Evolutionary conservation across 148 eudicot species (phyloP), one percentile per base, ranked within the genome.

Genomic region (Silene latifolia): DNA sequence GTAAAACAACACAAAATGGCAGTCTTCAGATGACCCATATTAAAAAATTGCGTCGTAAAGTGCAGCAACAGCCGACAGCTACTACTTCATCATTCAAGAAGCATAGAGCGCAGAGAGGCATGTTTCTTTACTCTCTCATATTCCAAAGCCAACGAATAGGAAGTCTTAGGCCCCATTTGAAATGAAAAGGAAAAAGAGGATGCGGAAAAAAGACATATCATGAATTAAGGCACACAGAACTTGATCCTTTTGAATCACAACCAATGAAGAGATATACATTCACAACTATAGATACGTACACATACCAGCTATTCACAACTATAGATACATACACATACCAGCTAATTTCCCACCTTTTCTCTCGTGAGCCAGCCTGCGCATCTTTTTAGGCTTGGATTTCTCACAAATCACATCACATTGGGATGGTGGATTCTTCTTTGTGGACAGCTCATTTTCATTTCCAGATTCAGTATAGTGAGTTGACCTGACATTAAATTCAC

Each of bases 211-310:
- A 42, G 46, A 56, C 19, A 58, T 69, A 42, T 39, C 44, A 3
- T 61, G 44, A 56, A 15, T 11, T 24, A n/a, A 58, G 64, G 51
- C 21, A 46, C 7, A 58, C 35, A 62, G 7, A 23, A 63, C n/a
- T 62, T 53, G 39, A 71, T 27, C 23, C 48, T 61, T 8, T 25
- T 27, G 15, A 27, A n/a, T 61, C 54, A 19, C 14, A 44, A 23
- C 62, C 63, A 39, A n/a, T 25, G 63, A 72, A 57, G 25, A 68
- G 58, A 21, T 23, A 23, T 53, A 56, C 80, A 77, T 51, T 35
- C 2, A 54, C 4, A 35, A 35, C 42, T 35, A 35, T 35, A 35
- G 42, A 35, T 35, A 2, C 3, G 42, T 35, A 35, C 42, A 35
- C 42, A 35, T 27, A 27, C 29, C 29, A 27, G 29, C 29, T 27